Conservation (phyloP, 1,139 yeast species). For the Pichia sp. region DNA sequence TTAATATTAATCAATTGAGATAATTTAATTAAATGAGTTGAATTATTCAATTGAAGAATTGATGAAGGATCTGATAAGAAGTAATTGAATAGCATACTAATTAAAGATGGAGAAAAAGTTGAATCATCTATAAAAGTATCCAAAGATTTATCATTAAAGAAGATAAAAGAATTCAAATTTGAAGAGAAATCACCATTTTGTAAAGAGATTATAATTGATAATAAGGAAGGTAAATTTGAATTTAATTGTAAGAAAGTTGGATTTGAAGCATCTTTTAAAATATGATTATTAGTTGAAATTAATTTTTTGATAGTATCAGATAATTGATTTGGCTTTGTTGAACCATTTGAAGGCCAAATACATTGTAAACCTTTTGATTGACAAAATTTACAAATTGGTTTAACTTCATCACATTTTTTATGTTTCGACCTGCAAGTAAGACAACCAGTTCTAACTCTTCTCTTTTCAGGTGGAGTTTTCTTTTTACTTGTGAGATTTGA, state of each 20-base stretch:
- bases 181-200: conserved; percentile 9
- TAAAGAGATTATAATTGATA: conserved; percentile 11
- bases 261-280: not conserved
- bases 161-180: conserved; percentile 8
- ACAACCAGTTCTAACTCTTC: conserved; percentile 39
- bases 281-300: not conserved
- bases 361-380: conserved; percentile 29
- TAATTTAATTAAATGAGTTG: conserved; percentile 13
- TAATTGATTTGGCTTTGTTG: conserved; percentile 11
- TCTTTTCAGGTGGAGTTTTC: conserved; percentile 26
- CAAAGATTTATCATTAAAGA: conserved; percentile 13
- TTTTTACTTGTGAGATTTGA: conserved; percentile 15
- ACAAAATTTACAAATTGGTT: conserved; percentile 36
- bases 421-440: conserved; percentile 38
- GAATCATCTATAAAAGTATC: conserved; percentile 5
- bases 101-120: conserved; percentile 9
- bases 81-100: conserved; percentile 14
- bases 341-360: conserved; percentile 33
- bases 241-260: conserved; percentile 9
- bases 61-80: conserved; percentile 19
- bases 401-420: conserved; percentile 39
- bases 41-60: conserved; percentile 10
- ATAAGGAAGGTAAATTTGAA: conserved; percentile 10
- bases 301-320: conserved; percentile 23
- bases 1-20: conserved; percentile 10